phyloP scores from a whole-genome alignment of 2,329 filamentous ascomycete genomes.

The Plenodomus tracheiphilus region DNA sequence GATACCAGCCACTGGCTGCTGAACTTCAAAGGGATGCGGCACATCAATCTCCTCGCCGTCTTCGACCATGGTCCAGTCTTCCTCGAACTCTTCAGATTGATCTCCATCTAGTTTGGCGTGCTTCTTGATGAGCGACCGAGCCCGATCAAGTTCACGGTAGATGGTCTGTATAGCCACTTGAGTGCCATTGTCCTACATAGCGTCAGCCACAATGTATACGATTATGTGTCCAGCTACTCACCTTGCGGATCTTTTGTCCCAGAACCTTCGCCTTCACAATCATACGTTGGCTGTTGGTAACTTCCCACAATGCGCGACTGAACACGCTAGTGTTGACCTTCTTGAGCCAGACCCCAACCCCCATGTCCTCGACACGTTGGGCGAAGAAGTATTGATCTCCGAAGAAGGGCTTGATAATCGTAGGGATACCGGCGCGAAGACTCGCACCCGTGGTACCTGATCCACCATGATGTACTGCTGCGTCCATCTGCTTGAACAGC shows the following conservation, averaged over 20 bases:
- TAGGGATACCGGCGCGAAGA: conserved; percentile 85
- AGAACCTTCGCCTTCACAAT: conserved; percentile 80
- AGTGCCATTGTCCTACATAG: conserved; percentile 79
- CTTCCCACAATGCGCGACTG: conserved; percentile 85
- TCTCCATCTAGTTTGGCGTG: conserved; percentile 41
- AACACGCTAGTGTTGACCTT: conserved; percentile 88
- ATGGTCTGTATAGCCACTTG: conserved; percentile 86
- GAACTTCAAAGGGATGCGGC: conserved; percentile 23
- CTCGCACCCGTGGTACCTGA: conserved; percentile 94
- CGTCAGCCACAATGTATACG: conserved; percentile 18
- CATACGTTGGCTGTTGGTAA: conserved; percentile 88
- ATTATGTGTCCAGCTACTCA: conserved; percentile 54
- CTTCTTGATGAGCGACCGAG: conserved; percentile 77
- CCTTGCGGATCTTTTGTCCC: conserved; percentile 84
- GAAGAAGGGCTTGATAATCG: conserved; percentile 95
- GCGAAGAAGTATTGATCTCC: conserved; percentile 98
- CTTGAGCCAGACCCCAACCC: conserved; percentile 86
- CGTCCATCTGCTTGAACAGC: conserved; percentile 93
- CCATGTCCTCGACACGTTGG: conserved; percentile 83
- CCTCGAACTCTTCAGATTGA: conserved; percentile 66
- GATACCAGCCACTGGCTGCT: conserved; percentile 25
- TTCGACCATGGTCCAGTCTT: conserved; percentile 91
- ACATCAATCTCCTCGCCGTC: conserved; percentile 50
- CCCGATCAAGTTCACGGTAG: conserved; percentile 94
- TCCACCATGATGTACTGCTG: conserved; percentile 91